Evolutionary conservation across 1,284 basidiomycete species (phyloP).

Genomic region (Marasmius sp.): DNA sequence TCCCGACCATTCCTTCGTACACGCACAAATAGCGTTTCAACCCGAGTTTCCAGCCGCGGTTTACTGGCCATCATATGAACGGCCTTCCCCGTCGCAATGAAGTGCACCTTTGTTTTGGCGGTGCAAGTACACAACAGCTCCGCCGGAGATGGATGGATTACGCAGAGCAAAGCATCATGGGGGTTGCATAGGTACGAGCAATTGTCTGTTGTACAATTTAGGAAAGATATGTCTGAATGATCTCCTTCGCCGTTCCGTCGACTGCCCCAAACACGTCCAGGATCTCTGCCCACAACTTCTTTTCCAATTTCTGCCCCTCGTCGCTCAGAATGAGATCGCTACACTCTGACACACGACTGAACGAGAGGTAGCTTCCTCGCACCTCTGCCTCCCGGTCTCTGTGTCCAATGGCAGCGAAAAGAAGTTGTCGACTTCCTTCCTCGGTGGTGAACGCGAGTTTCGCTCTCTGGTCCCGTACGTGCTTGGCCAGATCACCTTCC

Average conservation of each 20-base stretch:
- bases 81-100: neutral
- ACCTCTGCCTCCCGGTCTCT: conserved; percentile 20
- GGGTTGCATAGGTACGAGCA: no score
- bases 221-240: neutral
- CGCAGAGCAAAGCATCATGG: no score
- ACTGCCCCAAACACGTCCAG: neutral
- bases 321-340: conserved; percentile 27
- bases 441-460: conserved; percentile 35
- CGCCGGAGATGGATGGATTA: no score
- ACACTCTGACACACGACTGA: conserved; percentile 14
- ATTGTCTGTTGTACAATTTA: neutral
- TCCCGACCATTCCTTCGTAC: no score
- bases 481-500: conserved; percentile 14
- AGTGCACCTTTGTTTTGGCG: neutral
- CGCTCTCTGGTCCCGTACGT: conserved; percentile 22
- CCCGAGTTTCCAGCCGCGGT: no score
- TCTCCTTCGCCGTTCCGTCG: neutral
- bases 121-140: neutral
- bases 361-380: conserved; percentile 17
- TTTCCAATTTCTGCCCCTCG: conserved; percentile 39
- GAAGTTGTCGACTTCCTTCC: conserved; percentile 39
- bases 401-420: conserved; percentile 38
- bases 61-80: neutral
- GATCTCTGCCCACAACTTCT: conserved; percentile 41
- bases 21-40: no score